phyloP scores from a whole-genome alignment of 192 early-diverging fungal genomes.

The Geosiphon pyriformis region DNA sequence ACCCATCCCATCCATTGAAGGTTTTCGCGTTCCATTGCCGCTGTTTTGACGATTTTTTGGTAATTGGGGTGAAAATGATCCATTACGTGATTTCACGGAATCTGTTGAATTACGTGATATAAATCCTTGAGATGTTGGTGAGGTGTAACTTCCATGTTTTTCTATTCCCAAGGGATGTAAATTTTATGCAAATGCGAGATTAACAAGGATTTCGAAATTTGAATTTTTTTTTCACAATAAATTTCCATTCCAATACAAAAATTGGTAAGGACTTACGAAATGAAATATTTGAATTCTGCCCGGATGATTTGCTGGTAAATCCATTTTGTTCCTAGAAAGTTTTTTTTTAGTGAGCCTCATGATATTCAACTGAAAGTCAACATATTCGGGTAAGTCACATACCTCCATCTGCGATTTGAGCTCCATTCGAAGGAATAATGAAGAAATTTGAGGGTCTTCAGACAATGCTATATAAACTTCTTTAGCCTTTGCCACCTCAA shows the following conservation, averaged over 20 bases:
- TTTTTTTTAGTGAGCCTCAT: background rate
- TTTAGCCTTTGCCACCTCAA: conserved; percentile 47
- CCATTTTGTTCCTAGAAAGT: background rate
- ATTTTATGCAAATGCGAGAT: no score
- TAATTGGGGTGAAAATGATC: no score
- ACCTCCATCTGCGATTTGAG: conserved; percentile 46
- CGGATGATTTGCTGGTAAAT: no score
- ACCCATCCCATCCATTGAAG: background rate
- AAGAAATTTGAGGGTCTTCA: conserved; percentile 48
- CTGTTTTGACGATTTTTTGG: background rate
- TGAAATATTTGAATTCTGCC: no score
- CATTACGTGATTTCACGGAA: background rate
- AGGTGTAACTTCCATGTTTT: background rate
- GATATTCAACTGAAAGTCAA: no score
- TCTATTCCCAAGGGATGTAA: background rate
- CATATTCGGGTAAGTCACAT: conserved; percentile 13
- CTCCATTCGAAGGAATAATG: conserved; percentile 45
- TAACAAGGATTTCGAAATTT: no score
- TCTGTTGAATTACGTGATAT: background rate
- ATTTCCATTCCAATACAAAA: background rate
- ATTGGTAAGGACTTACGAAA: background rate
- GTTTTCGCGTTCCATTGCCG: background rate
- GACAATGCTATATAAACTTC: conserved; percentile 47
- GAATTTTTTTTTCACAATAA: no score
- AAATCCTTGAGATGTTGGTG: background rate